Conservation (phyloP, 2,329 filamentous ascomycete genomes). For the Aspergillus oerlinghausenensis region DNA sequence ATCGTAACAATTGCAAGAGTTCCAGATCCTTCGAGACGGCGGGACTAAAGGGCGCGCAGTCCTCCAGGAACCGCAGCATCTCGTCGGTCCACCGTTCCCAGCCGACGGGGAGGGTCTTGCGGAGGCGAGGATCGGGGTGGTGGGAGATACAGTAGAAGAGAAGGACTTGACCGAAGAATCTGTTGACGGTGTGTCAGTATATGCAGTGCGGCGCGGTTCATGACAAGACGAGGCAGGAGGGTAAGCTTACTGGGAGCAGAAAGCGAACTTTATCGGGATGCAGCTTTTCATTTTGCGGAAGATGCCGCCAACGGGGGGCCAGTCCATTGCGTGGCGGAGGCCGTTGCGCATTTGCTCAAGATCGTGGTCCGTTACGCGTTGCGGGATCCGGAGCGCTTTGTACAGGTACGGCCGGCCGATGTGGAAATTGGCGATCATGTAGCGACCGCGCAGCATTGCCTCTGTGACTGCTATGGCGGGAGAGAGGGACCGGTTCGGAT, state of each 20-base stretch:
- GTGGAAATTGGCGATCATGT: slow-evolving; percentile 38
- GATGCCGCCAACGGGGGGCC: slow-evolving; percentile 37
- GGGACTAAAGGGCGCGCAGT: slow-evolving; percentile 35
- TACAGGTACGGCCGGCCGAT: slow-evolving; percentile 40
- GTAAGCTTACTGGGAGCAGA: slow-evolving; percentile 35
- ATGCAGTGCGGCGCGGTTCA: background rate
- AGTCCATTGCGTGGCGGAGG: slow-evolving; percentile 39
- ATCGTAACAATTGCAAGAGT: slow-evolving; percentile 29
- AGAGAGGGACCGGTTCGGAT: slow-evolving; percentile 22
- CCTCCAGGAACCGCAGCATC: slow-evolving; percentile 38
- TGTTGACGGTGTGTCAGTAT: slow-evolving; percentile 6
- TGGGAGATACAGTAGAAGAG: slow-evolving; percentile 40
- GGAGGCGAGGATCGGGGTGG: slow-evolving; percentile 31
- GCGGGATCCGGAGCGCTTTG: slow-evolving; percentile 39
- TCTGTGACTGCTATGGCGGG: slow-evolving; percentile 34
- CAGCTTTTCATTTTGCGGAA: slow-evolving; percentile 40
- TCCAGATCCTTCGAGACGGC: slow-evolving; percentile 39
- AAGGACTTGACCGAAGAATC: slow-evolving; percentile 41
- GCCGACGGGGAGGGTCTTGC: slow-evolving; percentile 32
- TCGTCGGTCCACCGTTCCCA: slow-evolving; percentile 40
- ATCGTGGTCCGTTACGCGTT: slow-evolving; percentile 35
- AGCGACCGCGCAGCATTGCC: slow-evolving; percentile 35
- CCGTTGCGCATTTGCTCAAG: slow-evolving; percentile 36
- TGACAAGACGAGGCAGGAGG: background rate
- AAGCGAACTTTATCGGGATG: slow-evolving; percentile 39